Evolutionary conservation across 169 alveolate genomes (phyloP).

Genomic region (Eimeria tenella): DNA sequence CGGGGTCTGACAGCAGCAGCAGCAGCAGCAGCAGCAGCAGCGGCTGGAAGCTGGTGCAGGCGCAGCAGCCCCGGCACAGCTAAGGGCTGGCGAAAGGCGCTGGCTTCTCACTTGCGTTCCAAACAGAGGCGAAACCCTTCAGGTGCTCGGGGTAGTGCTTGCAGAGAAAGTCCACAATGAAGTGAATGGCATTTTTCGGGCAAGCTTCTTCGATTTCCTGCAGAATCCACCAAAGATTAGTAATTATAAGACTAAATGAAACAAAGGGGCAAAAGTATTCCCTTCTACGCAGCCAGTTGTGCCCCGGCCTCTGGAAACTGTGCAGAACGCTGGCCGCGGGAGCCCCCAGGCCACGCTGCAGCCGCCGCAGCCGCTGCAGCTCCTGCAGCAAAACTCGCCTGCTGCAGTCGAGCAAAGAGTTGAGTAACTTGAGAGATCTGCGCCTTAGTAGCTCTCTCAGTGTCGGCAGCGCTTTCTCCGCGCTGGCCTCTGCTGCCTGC

Average conservation of each 20-base stretch:
- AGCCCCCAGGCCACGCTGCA: background rate
- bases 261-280: too few relatives aligned
- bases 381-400: slow-evolving; percentile 34
- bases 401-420: slow-evolving; percentile 79
- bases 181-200: slow-evolving; percentile 81
- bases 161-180: slow-evolving; percentile 84
- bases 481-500: slow-evolving; percentile 25
- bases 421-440: slow-evolving; percentile 71
- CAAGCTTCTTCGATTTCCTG: slow-evolving; percentile 81
- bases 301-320: background rate
- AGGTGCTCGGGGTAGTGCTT: slow-evolving; percentile 83
- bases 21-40: slow-evolving; percentile 15
- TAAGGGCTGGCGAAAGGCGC: background rate
- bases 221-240: background rate
- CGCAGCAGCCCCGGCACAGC: background rate
- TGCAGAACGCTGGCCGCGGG: background rate
- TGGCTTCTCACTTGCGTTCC: slow-evolving; percentile 77
- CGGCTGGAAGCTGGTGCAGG: background rate
- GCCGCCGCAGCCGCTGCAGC: background rate
- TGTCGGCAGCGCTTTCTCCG: background rate
- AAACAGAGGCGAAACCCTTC: slow-evolving; percentile 80
- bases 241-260: too few relatives aligned
- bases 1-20: slow-evolving; percentile 86
- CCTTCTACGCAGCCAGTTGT: too few relatives aligned
- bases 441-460: background rate